Evolutionary conservation across 2,329 filamentous ascomycete genomes (phyloP), one percentile per base, ranked within the genome.

Genomic region (Trichoderma sp.): DNA sequence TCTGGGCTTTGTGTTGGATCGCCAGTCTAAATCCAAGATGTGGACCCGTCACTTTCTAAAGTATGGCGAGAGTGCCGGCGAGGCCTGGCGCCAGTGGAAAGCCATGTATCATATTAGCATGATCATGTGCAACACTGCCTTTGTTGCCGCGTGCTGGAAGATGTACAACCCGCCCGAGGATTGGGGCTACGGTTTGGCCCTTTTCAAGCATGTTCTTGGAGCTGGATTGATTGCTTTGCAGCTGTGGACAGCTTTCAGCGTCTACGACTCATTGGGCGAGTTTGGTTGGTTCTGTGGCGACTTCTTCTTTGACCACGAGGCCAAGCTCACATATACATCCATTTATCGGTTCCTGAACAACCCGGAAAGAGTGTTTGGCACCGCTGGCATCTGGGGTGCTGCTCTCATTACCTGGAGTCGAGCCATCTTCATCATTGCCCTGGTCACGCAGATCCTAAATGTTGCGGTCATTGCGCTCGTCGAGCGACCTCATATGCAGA

Each of bases 221-320:
- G 84, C 87, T 60, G 88, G 91, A 64, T 83, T 98, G 72, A 89
- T 98, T 69, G 89, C 91, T 13, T 85, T 99, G 61, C 96, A 99
- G 76, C 81, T 96, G 21, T 99, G 96, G 96, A 97, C 94, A 1
- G 91, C 93, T 1, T 84, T 92, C 72, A 97, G 94, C 79, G 94
- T 98, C 73, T 97, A 98, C 79, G 94, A 97, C 61, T 96, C 93
- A 2, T 88, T 99, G 0, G 96, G 96, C 68, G 96, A 99, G 77
- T 99, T 98, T 76, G 96, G 96, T 74, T 99, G 95, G 95, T 98
- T 98, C 84, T 98, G 94, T 76, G 96, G 96, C 21, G 96, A 99
- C 78, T 99, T 98, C 83, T 98, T 99, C 85, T 97, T 96, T 77
- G 93, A 97, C 71, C 91, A 93, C 56, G 88, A 90, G 13, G 90